phyloP scores from a whole-genome alignment of 192 early-diverging fungal species.

The Coemansia sp. region DNA sequence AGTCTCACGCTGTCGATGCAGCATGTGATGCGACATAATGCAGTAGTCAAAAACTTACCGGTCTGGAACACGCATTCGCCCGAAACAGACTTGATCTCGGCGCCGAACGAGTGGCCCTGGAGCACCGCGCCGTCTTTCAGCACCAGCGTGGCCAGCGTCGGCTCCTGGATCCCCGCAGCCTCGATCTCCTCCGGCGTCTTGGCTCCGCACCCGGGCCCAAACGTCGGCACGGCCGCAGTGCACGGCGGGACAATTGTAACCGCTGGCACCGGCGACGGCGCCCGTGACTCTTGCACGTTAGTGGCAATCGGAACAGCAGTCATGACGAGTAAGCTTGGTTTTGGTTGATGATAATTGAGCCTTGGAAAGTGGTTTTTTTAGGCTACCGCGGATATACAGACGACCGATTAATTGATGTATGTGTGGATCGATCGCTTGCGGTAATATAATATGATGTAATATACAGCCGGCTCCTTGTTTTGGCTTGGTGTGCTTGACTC shows the following conservation, averaged over 20 bases:
- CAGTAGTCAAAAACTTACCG: constrained; percentile 56
- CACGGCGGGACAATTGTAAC: constrained; percentile 42
- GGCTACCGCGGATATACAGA: not conserved
- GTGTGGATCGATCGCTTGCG: not conserved
- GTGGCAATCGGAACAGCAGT: constrained; percentile 48
- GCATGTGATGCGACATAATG: too few relatives aligned
- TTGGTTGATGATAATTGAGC: not conserved
- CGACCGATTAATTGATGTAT: not conserved
- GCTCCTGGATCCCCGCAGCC: constrained; percentile 19
- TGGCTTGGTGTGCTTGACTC: not conserved
- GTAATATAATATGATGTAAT: not conserved
- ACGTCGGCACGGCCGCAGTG: constrained; percentile 38
- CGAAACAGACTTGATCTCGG: constrained; percentile 77
- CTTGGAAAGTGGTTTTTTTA: not conserved
- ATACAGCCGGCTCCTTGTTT: not conserved
- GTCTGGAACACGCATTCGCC: constrained; percentile 99
- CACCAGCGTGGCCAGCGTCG: constrained; percentile 65
- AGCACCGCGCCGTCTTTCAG: constrained; percentile 83
- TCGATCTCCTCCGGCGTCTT: constrained; percentile 39
- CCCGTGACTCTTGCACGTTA: constrained; percentile 49
- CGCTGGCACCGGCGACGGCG: constrained; percentile 30
- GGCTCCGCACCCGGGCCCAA: constrained; percentile 40
- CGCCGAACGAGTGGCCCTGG: constrained; percentile 94
- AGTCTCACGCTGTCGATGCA: not conserved
- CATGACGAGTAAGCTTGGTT: constrained; percentile 10